A percentile compares a stretch with the other conserved stretches of the same genome.
Evolutionary conservation across 169 alveolate species (phyloP).

Genomic region (Eimeria tenella): DNA sequence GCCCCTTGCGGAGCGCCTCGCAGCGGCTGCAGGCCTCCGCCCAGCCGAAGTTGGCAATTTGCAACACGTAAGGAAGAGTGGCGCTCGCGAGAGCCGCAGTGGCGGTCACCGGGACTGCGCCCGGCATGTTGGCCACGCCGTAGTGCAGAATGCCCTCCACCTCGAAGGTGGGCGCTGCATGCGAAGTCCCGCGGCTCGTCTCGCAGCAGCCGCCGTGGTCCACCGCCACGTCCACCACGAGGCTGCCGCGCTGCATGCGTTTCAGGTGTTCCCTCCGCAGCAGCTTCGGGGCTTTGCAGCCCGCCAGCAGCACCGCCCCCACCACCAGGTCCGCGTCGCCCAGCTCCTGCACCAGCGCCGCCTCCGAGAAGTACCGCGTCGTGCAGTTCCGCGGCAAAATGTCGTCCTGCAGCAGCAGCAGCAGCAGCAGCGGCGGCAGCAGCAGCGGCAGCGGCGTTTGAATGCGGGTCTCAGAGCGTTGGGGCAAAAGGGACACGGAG

Average conservation of each 20-base stretch:
- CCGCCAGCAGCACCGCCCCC: conserved; percentile 75
- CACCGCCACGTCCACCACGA: conserved; percentile 74
- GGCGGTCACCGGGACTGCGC: conserved; percentile 67
- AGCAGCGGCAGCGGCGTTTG: not conserved
- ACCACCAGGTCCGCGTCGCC: conserved; percentile 59
- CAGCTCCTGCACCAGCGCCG: conserved; percentile 42
- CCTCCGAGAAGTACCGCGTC: conserved; percentile 35
- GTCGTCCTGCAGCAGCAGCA: not conserved
- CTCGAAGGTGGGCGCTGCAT: conserved; percentile 58
- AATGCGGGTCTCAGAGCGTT: not conserved
- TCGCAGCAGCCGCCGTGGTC: conserved; percentile 81
- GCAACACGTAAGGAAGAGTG: conserved; percentile 53
- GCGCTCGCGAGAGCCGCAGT: conserved; percentile 70
- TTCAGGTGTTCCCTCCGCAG: conserved; percentile 28
- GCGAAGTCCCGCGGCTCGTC: conserved; percentile 64
- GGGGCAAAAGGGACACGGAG: not conserved
- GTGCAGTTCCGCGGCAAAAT: conserved; percentile 71
- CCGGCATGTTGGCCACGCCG: conserved; percentile 80
- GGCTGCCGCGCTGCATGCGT: conserved; percentile 67
- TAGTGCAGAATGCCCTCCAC: conserved; percentile 76
- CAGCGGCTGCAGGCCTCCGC: conserved; percentile 35
- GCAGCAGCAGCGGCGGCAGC: not conserved
- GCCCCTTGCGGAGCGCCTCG: conserved; percentile 26
- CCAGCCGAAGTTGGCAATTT: conserved; percentile 70
- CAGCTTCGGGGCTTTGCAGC: conserved; percentile 72